phyloP scores from a whole-genome alignment of 2,329 filamentous ascomycete species.

The Cryphonectria carpinicola region DNA sequence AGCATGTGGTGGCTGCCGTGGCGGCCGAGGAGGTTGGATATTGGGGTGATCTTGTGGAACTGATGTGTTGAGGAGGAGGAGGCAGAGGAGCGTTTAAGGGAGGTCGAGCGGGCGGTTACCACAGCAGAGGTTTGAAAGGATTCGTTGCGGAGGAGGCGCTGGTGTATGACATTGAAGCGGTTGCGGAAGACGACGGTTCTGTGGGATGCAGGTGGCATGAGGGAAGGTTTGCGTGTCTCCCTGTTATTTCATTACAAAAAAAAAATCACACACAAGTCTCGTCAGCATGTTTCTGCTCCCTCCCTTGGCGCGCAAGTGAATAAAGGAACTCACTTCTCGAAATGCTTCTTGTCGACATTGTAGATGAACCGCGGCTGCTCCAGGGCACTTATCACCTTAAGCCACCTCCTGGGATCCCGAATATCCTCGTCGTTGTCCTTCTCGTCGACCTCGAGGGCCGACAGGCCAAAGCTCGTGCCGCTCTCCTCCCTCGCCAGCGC shows the following conservation, averaged over 20 bases:
- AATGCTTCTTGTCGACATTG: conserved; percentile 84
- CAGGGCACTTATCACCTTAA: conserved; percentile 82
- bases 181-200: conserved; percentile 89
- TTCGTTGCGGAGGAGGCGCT: conserved; percentile 89
- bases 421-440: conserved; percentile 58
- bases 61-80: conserved; percentile 57
- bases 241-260: conserved; percentile 41
- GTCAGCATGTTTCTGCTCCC: conserved; percentile 3
- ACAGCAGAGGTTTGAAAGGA: conserved; percentile 85
- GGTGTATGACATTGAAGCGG: conserved; percentile 88
- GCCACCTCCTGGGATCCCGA: conserved; percentile 77
- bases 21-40: conserved; percentile 75
- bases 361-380: conserved; percentile 81
- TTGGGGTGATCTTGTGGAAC: conserved; percentile 86
- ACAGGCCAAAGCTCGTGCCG: conserved; percentile 67
- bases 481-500: conserved; percentile 61
- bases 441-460: conserved; percentile 57
- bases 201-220: conserved; percentile 77
- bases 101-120: conserved; percentile 59
- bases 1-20: conserved; percentile 85
- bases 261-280: not conserved
- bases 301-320: not conserved
- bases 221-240: conserved; percentile 65
- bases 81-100: conserved; percentile 55
- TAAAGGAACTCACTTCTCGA: conserved; percentile 66